These are phyloP conservation scores for Orbilia blumenaviensis DNA, from an alignment of 2,329 filamentous ascomycete genomes.

Conservation along the genomic window DNA sequence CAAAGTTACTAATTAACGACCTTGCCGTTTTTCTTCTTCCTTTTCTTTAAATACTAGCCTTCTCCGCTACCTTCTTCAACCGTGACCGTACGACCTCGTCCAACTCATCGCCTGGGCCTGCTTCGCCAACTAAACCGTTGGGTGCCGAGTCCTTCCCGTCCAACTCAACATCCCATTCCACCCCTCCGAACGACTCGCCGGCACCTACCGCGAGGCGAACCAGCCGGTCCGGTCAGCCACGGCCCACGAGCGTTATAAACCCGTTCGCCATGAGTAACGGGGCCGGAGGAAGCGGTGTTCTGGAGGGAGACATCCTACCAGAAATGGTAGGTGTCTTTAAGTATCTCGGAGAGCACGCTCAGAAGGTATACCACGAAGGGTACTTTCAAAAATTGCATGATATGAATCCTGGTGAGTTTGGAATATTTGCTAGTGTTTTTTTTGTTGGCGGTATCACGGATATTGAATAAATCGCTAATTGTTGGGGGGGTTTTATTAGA, in stretches of 20 bases:
- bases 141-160: conserved; percentile 52
- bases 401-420: conserved; percentile 77
- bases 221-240: conserved; percentile 65
- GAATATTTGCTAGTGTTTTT: neutral
- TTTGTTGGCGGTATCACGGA: conserved; percentile 9
- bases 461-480: conserved; percentile 11
- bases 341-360: conserved; percentile 91
- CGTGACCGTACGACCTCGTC: conserved; percentile 57
- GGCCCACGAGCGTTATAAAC: conserved; percentile 86
- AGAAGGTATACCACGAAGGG: conserved; percentile 96
- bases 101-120: conserved; percentile 11
- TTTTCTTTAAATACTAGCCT: conserved; percentile 33
- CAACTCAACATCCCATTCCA: conserved; percentile 53
- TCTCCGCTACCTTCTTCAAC: conserved; percentile 51
- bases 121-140: conserved; percentile 42
- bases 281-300: neutral
- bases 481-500: conserved; percentile 66
- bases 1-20: neutral
- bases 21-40: neutral
- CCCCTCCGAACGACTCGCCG: conserved; percentile 54
- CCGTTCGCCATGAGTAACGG: conserved; percentile 65
- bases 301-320: conserved; percentile 76
- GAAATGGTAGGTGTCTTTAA: conserved; percentile 94
- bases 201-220: conserved; percentile 47
- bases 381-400: conserved; percentile 98